Base-by-base conservation (phyloP, 2,329 filamentous ascomycete genomes). In the Nemania sp. region DNA sequence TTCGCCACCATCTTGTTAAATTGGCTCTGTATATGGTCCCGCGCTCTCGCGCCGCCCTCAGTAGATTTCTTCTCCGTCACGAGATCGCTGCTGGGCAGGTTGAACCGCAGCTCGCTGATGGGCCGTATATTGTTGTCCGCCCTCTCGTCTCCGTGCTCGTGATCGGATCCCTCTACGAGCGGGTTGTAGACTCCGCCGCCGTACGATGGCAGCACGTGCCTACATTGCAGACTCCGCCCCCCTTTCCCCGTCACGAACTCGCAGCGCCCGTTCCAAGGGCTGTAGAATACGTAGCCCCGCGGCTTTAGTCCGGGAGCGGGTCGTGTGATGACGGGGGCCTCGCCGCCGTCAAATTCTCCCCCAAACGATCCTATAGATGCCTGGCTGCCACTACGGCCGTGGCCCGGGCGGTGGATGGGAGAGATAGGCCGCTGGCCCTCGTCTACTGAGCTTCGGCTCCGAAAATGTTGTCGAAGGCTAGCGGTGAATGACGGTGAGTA, bases 71-170 rank as follows among this genome's bases (percentile, higher is more conserved):
- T 63, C 54, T 76, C 71, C 1, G 73, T 71, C 48, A 84, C 79
- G 2, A 84, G 58, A 34, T 85, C 80, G 15, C 77, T 73, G 50
- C 83, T 85, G 1, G 92, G 92, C 0, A 97, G 83, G 72, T 96
- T 97, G 80, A 97, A 97, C 17, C 93, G 87, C 60, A 98, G 79
- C 75, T 97, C 94, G 74, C 91, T 96, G 25, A 96, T 85, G 1
- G 79, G 76, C 18, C 68, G 67, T 18, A 59, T 49, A 10, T 60
- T 65, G 17, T 68, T 66, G 18, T 68, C 67, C 12, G 57, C 29
- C n/a, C 65, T 68, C 69, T 73, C 34, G 73, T 71, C 4, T 73
- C 67, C 56, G 66, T 72, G 35, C 63, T 74, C 59, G 67, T 69
- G 39, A 74, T 76, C 39, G 71, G 73, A 2, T 73, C 70, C 69